Evolutionary conservation across 768 basidiomycete species (phyloP), one percentile per base, ranked within the genome.

Genomic region (Phanerochaete carnosa): DNA sequence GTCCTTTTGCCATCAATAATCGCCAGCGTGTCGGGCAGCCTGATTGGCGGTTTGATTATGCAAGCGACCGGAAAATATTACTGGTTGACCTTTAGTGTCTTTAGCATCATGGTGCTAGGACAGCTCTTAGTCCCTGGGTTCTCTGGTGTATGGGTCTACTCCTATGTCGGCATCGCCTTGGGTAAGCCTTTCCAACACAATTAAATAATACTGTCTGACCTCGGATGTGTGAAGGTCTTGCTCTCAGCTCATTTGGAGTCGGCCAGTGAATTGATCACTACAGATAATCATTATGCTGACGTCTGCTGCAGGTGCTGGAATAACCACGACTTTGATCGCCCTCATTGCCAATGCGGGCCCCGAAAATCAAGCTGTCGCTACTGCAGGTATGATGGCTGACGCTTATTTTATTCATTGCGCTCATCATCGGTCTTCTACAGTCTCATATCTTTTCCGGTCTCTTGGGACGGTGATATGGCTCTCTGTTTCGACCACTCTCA

Each of bases 361-460:
- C 23, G 77, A 73, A 33, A 83, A 87, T 65, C 85, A 87, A 66
- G 87, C 86, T 8, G 82, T 87, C 39, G 85, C 85, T 1, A 88
- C 85, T 11, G 85, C 85, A 37, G 83, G 85, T 83, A 37, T 5
- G 76, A 54, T 28, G n/a, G n/a, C n/a, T n/a, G 2, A 13, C 16
- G 33, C 45, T 23, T 2, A 12, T 32, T 19, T 33, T 32, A n/a
- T 22, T 49, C 11, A 52, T 15, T 59, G 55, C 6, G 49, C 29
- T 8, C 23, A 16, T 37, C 9, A 26, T 45, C 9, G 4, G 43
- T 39, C 13, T 39, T 22, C 35, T 43, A 23, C 64, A 85, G 86
- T 83, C 0, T 86, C 84, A 0, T 87, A 86, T 68, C 83, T 88
- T 35, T 87, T 87, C 75, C 83, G 86, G 35, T 86, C 85, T 2